Percentiles rank a stretch among this genome's conserved stretches.
These are phyloP conservation scores for Gloeopeniophorella convolvens DNA, from an alignment of 768 basidiomycete species.

Conservation along the genomic window DNA sequence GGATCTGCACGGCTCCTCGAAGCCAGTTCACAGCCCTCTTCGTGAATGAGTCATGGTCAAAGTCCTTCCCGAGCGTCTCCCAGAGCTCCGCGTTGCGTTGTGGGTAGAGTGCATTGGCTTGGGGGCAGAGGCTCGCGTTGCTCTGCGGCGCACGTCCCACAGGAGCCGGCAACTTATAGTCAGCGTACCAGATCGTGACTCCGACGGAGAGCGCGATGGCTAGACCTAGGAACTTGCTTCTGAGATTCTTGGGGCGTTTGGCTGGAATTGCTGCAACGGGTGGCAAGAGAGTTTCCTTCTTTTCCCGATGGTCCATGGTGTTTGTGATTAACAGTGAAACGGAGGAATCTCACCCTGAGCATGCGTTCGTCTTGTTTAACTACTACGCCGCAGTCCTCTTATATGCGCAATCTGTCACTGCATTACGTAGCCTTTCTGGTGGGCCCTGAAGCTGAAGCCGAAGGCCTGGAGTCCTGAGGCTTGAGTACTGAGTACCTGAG, in stretches of 20 bases:
- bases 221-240: not conserved
- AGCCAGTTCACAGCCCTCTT: slow-evolving; percentile 33
- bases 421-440: too few relatives aligned
- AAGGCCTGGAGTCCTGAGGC: too few relatives aligned
- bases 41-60: slow-evolving; percentile 31
- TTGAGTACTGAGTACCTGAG: too few relatives aligned
- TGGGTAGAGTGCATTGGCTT: slow-evolving; percentile 29
- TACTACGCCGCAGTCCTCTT: too few relatives aligned
- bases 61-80: slow-evolving; percentile 25
- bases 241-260: not conserved
- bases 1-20: slow-evolving; percentile 34
- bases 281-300: not conserved
- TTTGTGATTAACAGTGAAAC: not conserved
- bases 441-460: too few relatives aligned
- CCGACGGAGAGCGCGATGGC: not conserved
- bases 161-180: not conserved
- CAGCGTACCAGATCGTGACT: not conserved
- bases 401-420: too few relatives aligned
- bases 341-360: too few relatives aligned
- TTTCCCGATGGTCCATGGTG: not conserved
- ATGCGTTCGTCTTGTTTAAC: too few relatives aligned
- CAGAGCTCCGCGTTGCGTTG: slow-evolving; percentile 27
- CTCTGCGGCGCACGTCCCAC: not conserved
- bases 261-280: not conserved
- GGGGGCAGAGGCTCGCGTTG: slow-evolving; percentile 15